Evolutionary conservation across 768 basidiomycete species (phyloP).

Genomic region (Termitomyces sp.): DNA sequence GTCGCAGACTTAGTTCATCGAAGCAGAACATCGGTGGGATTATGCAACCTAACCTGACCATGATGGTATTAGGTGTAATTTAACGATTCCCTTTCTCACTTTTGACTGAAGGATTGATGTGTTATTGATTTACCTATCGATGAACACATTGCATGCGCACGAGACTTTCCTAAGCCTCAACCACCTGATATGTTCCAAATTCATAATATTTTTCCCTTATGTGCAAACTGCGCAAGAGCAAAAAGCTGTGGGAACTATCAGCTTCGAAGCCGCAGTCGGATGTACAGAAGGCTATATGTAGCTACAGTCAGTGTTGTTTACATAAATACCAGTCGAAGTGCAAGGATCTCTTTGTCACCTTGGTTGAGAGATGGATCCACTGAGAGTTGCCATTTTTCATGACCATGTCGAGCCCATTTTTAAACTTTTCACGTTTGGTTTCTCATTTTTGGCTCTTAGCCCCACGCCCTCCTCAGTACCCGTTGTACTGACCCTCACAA

Average conservation of each 20-base stretch:
- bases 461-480: constrained; percentile 20
- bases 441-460: constrained; percentile 19
- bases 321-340: neutral
- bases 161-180: neutral
- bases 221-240: neutral
- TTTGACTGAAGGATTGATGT: neutral
- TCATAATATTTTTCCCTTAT: no score
- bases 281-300: neutral
- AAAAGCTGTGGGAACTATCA: neutral
- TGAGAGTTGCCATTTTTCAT: constrained; percentile 22
- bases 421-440: constrained; percentile 14
- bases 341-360: neutral
- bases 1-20: constrained; percentile 8
- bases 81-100: neutral
- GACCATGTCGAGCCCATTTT: constrained; percentile 23
- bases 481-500: constrained; percentile 21
- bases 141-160: neutral
- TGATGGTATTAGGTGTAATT: neutral
- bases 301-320: no score
- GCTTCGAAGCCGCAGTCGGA: neutral
- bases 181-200: neutral
- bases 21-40: neutral
- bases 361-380: constrained; percentile 14
- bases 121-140: neutral
- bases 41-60: neutral